These are phyloP conservation scores for Microstroma glucosiphilum DNA, from an alignment of 1,284 basidiomycete species.

Conservation along the genomic window DNA sequence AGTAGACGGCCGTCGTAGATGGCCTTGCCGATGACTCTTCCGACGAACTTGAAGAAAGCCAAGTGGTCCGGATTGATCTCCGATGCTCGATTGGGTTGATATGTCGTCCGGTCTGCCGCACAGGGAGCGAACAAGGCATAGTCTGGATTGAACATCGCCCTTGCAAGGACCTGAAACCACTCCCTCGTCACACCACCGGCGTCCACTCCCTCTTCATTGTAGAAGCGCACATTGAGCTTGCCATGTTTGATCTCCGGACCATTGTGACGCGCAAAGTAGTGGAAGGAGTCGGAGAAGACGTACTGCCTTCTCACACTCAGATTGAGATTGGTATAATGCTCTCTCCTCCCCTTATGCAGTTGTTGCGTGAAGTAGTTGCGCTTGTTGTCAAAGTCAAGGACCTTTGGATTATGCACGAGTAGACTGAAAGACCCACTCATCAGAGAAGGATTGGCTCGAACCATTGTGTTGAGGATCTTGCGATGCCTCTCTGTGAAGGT, in stretches of 20 bases:
- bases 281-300: constrained; percentile 96
- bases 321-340: constrained; percentile 76
- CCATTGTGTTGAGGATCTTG: constrained; percentile 93
- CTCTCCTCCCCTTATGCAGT: constrained; percentile 71
- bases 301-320: constrained; percentile 86
- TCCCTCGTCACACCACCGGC: constrained; percentile 96
- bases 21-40: constrained; percentile 88
- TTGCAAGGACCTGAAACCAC: constrained; percentile 95
- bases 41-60: constrained; percentile 97
- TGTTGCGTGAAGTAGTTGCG: constrained; percentile 97
- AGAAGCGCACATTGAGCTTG: constrained; percentile 93
- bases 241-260: constrained; percentile 97
- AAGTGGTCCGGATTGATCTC: constrained; percentile 78
- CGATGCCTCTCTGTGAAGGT: constrained; percentile 89
- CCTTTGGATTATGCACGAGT: constrained; percentile 87
- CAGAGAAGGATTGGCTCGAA: constrained; percentile 91
- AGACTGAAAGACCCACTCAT: constrained; percentile 98
- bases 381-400: constrained; percentile 99
- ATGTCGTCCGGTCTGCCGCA: constrained; percentile 76
- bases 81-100: constrained; percentile 93
- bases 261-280: constrained; percentile 76
- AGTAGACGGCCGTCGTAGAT: constrained; percentile 90
- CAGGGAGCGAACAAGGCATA: constrained; percentile 95
- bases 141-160: constrained; percentile 99
- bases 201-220: constrained; percentile 95